Percentiles rank a stretch among this genome's conserved stretches.
Evolutionary conservation across 2,329 filamentous ascomycete genomes (phyloP).

Genomic region (Plenodomus biglobosus): DNA sequence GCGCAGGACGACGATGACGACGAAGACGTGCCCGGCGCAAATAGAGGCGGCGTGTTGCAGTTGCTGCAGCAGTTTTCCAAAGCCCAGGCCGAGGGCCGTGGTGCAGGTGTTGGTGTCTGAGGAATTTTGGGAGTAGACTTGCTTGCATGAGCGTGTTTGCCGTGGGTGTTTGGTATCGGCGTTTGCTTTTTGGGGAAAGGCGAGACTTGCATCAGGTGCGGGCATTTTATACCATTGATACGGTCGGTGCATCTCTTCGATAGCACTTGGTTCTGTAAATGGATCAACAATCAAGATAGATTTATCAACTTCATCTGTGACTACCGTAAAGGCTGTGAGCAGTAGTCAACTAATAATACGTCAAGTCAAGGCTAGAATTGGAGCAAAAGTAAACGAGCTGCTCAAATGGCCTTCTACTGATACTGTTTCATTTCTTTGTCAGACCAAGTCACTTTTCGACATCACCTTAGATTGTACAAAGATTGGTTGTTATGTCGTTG

Average conservation of each 20-base stretch:
- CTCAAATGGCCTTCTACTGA: no score
- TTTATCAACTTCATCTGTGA: no score
- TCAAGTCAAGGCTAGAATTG: no score
- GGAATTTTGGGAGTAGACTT: not conserved
- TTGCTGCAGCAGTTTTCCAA: slow-evolving; percentile 68
- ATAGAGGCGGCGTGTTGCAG: slow-evolving; percentile 62
- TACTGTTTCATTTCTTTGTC: no score
- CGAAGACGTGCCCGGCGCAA: slow-evolving; percentile 47
- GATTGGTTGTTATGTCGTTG: slow-evolving; percentile 31
- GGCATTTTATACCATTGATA: no score
- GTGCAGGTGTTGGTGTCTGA: slow-evolving; percentile 38
- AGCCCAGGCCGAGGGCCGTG: slow-evolving; percentile 57
- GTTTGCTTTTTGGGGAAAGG: no score
- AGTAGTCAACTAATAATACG: no score
- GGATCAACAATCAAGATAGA: no score
- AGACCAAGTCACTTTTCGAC: not conserved
- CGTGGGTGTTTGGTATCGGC: not conserved
- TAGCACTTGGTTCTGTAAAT: not conserved
- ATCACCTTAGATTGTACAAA: not conserved
- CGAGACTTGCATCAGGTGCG: no score
- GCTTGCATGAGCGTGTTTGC: slow-evolving; percentile 3
- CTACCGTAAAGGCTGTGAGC: no score
- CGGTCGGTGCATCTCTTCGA: no score
- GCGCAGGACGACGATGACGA: slow-evolving; percentile 53
- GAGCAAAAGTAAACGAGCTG: no score